Evolutionary conservation across 495 filamentous ascomycete species (phyloP), one percentile per base, ranked within the genome.

Genomic region (Penicillium coprophilum): DNA sequence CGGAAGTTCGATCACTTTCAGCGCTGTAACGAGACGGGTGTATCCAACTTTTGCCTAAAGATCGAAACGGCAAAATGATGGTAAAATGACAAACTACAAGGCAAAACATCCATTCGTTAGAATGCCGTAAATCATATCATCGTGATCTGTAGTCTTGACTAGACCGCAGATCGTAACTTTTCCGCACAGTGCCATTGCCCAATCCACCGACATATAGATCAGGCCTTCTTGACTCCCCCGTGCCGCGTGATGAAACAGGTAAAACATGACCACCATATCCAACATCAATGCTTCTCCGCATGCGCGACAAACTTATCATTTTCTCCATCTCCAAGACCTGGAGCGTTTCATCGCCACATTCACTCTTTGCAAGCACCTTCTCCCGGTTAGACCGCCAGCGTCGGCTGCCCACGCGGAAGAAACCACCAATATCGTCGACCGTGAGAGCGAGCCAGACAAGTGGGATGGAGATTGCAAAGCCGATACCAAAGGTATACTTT

Each of bases 401-500:
- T 11, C 64, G 62, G n/a, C 63, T 50, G 0, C 63, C 67, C 36
- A 67, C 63, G 38, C 69, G 66, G 51, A 68, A 71, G n/a, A 60
- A 70, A 49, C 71, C 64, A 5, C 79, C 75, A 41, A 87, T 81
- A 56, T 83, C 80, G 36, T 83, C 81, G 3, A 87, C 64, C 0
- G 76, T 71, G 21, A 88, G 73, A 0, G 86, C 85, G 17, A 87
- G 66, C 6, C 78, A 60, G 28, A 88, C 80, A 13, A 88, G 66
- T 0, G 84, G 84, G 40, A 87, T 83, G 0, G 80, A 83, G 46
- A 88, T 82, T n/a, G 80, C 80, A 34, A 88, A 80, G 3, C 86
- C 85, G 41, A 87, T 80, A 9, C 86, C 85, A 53, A 88, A 88
- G 40, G 83, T 80, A 60, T 82, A 87, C 60, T 84, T 85, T 15